A percentile compares a stretch with the other conserved stretches of the same genome.
These are phyloP conservation scores for Jimgerdemannia lactiflua DNA, from an alignment of 192 early-diverging fungal species.

Conservation along the genomic window DNA sequence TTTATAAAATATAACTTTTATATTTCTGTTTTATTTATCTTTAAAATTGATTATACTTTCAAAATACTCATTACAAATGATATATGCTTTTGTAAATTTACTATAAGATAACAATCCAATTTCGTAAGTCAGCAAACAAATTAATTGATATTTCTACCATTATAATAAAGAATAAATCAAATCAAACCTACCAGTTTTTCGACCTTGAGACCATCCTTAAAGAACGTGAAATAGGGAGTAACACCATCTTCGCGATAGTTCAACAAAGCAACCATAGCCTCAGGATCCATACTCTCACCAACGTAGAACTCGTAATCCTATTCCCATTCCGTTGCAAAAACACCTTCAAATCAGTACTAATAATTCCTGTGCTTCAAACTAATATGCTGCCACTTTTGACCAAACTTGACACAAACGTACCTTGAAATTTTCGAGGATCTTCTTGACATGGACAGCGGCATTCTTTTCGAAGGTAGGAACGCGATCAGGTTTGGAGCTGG, in stretches of 20 bases:
- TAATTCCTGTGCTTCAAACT: too few species aligned
- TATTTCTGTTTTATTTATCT: too few species aligned
- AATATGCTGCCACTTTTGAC: too few species aligned
- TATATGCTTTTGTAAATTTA: too few species aligned
- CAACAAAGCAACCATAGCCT: conserved; percentile 83
- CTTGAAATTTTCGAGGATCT: conserved; percentile 76
- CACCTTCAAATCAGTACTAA: too few species aligned
- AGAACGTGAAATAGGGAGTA: conserved; percentile 90
- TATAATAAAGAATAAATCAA: neutral
- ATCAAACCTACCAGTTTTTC: conserved; percentile 62
- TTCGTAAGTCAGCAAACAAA: too few species aligned
- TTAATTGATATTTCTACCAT: too few species aligned
- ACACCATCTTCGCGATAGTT: conserved; percentile 95
- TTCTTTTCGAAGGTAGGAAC: conserved; percentile 63
- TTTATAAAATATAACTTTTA: too few species aligned
- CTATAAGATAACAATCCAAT: too few species aligned
- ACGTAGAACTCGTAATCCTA: conserved; percentile 88
- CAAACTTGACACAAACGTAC: conserved; percentile 3
- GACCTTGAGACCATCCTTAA: conserved; percentile 80
- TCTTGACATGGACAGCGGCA: conserved; percentile 66
- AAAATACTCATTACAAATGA: too few species aligned
- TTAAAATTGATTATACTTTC: too few species aligned
- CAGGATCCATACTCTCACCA: conserved; percentile 84
- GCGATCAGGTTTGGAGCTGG: conserved; percentile 56
- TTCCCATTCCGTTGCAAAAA: neutral